Base-by-base conservation (phyloP, 805 yeast genomes). In the Candida endomychidarum region DNA sequence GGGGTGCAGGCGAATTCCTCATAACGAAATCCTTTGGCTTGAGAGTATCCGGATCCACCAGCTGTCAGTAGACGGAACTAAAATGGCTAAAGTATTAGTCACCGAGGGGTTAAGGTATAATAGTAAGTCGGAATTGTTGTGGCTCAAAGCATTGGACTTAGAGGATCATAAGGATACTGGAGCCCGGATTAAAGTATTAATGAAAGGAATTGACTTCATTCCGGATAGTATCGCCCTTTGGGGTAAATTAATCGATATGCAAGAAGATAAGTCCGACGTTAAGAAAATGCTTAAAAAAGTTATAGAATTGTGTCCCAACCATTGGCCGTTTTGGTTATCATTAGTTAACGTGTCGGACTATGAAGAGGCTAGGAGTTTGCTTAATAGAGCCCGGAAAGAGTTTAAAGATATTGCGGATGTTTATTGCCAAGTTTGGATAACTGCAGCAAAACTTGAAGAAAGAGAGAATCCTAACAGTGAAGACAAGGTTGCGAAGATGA, bases 1-100 rank as follows among this genome's bases (percentile, higher is more conserved):
- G 54, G 99, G 96, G 2, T 85, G 96, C 52, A 67, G 64, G 4
- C 65, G 66, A 30, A 79, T 90, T 48, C 86, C 89, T 0, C 65
- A 63, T 27, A 77, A 70, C 48, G 95, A 81, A 43, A 83, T 78
- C 9, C 67, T 89, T 0, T 91, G 99, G 99, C 58, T 90, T 6
- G 96, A 86, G 47, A 82, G 75, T 53, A 66, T 91, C 5, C 70
- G 86, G 34, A 61, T 90, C 9, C 80, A 87, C 53, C 60, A 60
- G 3, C 53, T 58, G 8, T 74, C 77, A 34, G 18, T 58, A 2
- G 70, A 63, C 16, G 70, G 68, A 3, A 32, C 44, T n/a, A 62
- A 60, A 29, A 55, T 72, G 11, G 74, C 86, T 37, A 81, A 77
- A 52, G 61, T 69, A 1, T 69, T 89, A 9, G 80, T 81, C 2